Evolutionary conservation across 2,329 filamentous ascomycete genomes (phyloP).

Genomic region (Didymella lethalis): DNA sequence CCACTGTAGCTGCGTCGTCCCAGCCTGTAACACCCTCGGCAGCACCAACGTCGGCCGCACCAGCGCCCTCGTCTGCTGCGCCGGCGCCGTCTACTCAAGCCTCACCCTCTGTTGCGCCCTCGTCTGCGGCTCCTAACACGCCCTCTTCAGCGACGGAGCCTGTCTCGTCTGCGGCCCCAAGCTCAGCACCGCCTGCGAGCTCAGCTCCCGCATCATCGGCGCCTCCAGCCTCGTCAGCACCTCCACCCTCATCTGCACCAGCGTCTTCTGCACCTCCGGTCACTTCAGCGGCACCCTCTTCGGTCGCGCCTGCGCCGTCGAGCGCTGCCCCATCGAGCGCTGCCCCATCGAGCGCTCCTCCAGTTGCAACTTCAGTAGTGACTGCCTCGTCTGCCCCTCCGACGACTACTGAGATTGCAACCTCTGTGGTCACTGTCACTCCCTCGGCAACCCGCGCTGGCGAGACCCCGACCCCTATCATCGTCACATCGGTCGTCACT

Average conservation of each 20-base stretch:
- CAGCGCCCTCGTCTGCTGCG: slow-evolving; percentile 29
- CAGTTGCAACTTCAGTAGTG: slow-evolving; percentile 23
- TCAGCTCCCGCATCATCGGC: slow-evolving; percentile 32
- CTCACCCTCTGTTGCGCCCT: slow-evolving; percentile 22
- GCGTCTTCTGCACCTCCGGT: slow-evolving; percentile 5
- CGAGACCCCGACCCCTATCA: slow-evolving; percentile 30
- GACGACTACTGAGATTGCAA: slow-evolving; percentile 28
- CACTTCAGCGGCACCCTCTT: slow-evolving; percentile 23
- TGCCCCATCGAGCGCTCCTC: slow-evolving; percentile 1
- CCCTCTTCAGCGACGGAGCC: slow-evolving; percentile 25
- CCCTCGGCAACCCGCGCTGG: slow-evolving; percentile 28
- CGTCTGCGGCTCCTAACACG: slow-evolving; percentile 30
- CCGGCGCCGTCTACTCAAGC: slow-evolving; percentile 21
- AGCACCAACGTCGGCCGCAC: slow-evolving; percentile 29
- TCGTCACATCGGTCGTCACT: slow-evolving; percentile 29
- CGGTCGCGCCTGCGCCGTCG: slow-evolving; percentile 19
- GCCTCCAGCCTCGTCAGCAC: slow-evolving; percentile 23
- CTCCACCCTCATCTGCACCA: slow-evolving; percentile 4
- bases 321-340: slow-evolving; percentile 20
- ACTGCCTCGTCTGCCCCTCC: slow-evolving; percentile 38
- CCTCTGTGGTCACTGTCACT: slow-evolving; percentile 36
- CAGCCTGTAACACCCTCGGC: slow-evolving; percentile 33
- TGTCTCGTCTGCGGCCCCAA: slow-evolving; percentile 18
- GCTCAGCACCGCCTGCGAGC: slow-evolving; percentile 22
- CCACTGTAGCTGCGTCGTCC: slow-evolving; percentile 28